phyloP scores from a whole-genome alignment of 345 rosid genomes.

The Lepidium sativum region DNA sequence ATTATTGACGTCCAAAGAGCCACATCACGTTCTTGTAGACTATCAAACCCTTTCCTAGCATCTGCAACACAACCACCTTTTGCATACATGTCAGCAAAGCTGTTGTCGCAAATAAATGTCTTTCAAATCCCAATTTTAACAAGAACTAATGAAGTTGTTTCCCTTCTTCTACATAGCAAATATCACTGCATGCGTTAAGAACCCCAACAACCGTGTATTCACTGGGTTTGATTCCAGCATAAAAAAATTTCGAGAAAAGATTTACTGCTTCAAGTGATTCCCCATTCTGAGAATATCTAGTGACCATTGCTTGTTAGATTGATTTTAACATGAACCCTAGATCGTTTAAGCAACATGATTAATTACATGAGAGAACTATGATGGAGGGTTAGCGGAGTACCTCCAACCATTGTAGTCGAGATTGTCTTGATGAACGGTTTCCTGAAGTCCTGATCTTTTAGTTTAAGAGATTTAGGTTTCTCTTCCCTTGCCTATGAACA shows the following conservation, averaged over 20 bases:
- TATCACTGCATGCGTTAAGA: constrained; percentile 72
- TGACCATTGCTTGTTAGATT: constrained; percentile 83
- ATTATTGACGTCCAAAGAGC: constrained; percentile 74
- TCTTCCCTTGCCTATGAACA: too few species aligned
- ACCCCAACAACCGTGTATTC: constrained; percentile 70
- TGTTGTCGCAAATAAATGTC: constrained; percentile 46
- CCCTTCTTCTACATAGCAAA: constrained; percentile 52
- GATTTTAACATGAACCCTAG: too few species aligned
- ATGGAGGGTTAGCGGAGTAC: too few species aligned
- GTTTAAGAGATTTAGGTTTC: too few species aligned
- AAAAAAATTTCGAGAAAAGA: constrained; percentile 59
- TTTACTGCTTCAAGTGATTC: constrained; percentile 47
- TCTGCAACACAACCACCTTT: constrained; percentile 40
- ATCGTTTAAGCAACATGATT: too few species aligned
- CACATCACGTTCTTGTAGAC: constrained; percentile 44
- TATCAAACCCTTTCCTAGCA: constrained; percentile 53
- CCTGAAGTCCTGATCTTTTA: too few species aligned
- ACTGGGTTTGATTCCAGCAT: constrained; percentile 48
- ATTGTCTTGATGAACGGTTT: too few species aligned
- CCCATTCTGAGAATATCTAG: constrained; percentile 79
- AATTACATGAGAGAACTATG: too few species aligned
- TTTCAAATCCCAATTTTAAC: constrained; percentile 57
- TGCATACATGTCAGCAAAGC: constrained; percentile 74
- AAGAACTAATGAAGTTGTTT: constrained; percentile 57
- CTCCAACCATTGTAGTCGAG: too few species aligned